Evolutionary conservation across 805 yeast genomes (phyloP).

Genomic region (Debaryomyces tyrocola): DNA sequence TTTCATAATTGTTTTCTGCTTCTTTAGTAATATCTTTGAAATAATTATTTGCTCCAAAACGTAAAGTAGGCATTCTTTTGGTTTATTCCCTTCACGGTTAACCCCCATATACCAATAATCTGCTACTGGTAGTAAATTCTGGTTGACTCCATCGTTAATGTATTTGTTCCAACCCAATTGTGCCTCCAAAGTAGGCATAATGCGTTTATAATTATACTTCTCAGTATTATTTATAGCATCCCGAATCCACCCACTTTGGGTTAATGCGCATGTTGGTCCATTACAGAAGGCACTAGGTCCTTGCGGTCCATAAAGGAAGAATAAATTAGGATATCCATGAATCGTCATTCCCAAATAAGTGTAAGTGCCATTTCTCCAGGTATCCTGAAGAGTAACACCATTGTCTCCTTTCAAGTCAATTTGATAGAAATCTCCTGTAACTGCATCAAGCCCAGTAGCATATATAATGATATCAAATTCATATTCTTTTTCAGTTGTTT

Average conservation of each 20-base stretch:
- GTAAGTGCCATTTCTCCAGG: constrained; percentile 19
- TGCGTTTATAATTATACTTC: constrained; percentile 5
- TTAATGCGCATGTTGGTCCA: constrained; percentile 24
- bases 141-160: constrained; percentile 14
- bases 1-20: no score
- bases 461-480: constrained; percentile 15
- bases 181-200: constrained; percentile 17
- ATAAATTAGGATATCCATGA: constrained; percentile 26
- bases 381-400: constrained; percentile 11
- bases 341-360: constrained; percentile 22
- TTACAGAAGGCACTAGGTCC: constrained; percentile 28
- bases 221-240: constrained; percentile 9
- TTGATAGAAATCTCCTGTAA: constrained; percentile 17
- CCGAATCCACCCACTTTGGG: constrained; percentile 19
- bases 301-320: constrained; percentile 28
- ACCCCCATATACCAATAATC: constrained; percentile 29
- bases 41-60: constrained; percentile 1
- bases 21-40: neutral
- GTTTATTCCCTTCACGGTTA: constrained; percentile 7
- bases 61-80: neutral
- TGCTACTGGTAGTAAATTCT: constrained; percentile 19
- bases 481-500: constrained; percentile 8
- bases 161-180: constrained; percentile 15
- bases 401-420: constrained; percentile 1
- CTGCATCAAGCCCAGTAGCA: constrained; percentile 19